These are phyloP conservation scores for Hygrophorus russula DNA, from an alignment of 768 basidiomycete genomes.

Conservation along the genomic window DNA sequence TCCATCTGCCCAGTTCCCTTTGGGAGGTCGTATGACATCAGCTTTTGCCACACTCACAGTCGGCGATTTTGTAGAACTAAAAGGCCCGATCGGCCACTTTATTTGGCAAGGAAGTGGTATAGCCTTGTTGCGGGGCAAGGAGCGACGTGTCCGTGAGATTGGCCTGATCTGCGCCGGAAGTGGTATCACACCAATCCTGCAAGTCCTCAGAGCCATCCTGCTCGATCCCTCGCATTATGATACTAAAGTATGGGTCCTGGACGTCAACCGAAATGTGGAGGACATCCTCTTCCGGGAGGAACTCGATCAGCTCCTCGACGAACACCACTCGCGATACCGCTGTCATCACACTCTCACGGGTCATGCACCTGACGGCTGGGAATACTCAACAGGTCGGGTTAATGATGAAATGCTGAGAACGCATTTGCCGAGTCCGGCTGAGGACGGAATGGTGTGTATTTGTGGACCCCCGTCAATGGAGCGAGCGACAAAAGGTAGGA, in stretches of 20 bases:
- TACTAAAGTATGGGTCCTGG: constrained; percentile 35
- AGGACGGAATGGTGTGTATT: constrained; percentile 29
- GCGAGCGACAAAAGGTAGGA: constrained; percentile 22
- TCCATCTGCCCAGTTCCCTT: constrained; percentile 21
- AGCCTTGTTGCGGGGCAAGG: constrained; percentile 24
- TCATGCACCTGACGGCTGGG: constrained; percentile 25
- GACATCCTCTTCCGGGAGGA: constrained; percentile 43
- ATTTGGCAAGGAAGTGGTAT: constrained; percentile 33
- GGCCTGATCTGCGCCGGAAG: constrained; percentile 50
- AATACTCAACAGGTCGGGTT: constrained; percentile 29
- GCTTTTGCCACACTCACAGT: constrained; percentile 32
- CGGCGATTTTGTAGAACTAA: constrained; percentile 42
- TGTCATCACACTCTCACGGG: constrained; percentile 35
- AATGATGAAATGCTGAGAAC: constrained; percentile 22
- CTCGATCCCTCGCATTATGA: constrained; percentile 23
- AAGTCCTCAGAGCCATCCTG: constrained; percentile 39
- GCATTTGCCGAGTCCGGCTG: constrained; percentile 28
- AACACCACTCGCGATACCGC: constrained; percentile 20
- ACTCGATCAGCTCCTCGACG: constrained; percentile 26
- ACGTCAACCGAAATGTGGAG: constrained; percentile 32
- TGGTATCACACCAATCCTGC: constrained; percentile 49
- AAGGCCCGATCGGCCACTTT: constrained; percentile 51
- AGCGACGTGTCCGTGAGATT: constrained; percentile 25
- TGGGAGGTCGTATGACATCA: constrained; percentile 43
- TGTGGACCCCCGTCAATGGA: constrained; percentile 40